Conservation (phyloP, 164 flowering plant species). For the Macadamia tetraphylla region DNA sequence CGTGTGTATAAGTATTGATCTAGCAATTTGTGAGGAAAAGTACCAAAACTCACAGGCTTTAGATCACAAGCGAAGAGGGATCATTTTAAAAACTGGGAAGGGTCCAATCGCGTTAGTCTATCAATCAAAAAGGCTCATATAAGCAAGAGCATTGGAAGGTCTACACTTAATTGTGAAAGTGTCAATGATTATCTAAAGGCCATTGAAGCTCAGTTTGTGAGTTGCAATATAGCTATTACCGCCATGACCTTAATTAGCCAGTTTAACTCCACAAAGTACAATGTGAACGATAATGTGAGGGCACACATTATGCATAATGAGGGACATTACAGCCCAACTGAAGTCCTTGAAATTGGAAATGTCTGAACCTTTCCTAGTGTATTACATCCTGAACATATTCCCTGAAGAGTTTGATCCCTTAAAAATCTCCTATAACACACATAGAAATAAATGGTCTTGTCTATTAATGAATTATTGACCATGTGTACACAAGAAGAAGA, state of each 20-base stretch:
- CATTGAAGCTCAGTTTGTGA: background rate
- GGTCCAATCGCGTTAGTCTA: too few relatives aligned
- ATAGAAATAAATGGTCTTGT: slow-evolving; percentile 1
- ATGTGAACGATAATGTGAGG: background rate
- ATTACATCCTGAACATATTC: background rate
- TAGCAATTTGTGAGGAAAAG: too few relatives aligned
- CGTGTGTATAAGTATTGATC: too few relatives aligned
- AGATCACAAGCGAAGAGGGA: too few relatives aligned
- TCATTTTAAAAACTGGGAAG: too few relatives aligned
- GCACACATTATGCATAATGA: slow-evolving; percentile 5
- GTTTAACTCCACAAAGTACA: background rate
- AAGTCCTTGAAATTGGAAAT: background rate
- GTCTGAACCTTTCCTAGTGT: background rate
- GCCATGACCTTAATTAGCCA: background rate
- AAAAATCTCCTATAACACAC: slow-evolving; percentile 11
- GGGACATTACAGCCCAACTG: slow-evolving; percentile 1
- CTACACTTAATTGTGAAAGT: background rate
- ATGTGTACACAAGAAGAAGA: too few relatives aligned
- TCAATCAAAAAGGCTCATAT: too few relatives aligned
- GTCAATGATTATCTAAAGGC: background rate
- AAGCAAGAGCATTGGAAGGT: background rate
- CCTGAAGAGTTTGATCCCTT: background rate
- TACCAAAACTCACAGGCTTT: too few relatives aligned
- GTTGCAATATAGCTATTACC: background rate
- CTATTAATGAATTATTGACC: background rate